phyloP scores from a whole-genome alignment of 306 rosid species.

The Malus domestica region DNA sequence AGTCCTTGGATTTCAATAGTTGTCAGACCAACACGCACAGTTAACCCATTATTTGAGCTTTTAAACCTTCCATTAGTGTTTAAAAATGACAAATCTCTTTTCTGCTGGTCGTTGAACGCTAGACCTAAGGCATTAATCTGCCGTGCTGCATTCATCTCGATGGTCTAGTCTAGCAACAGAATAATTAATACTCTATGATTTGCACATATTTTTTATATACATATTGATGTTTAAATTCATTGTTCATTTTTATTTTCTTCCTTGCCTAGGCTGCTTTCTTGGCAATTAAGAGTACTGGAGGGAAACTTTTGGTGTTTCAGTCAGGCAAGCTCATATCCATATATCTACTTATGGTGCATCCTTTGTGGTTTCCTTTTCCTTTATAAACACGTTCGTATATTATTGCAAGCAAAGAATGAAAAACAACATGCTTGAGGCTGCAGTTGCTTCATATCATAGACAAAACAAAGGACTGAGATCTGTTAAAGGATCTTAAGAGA shows the following conservation, averaged over 20 bases:
- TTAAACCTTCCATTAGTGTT: not conserved
- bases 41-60: not conserved
- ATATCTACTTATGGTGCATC: not conserved
- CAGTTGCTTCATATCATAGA: not conserved
- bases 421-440: not conserved
- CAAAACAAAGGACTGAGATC: not conserved
- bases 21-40: not conserved
- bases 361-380: not conserved
- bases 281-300: slow-evolving; percentile 92
- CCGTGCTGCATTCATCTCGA: not conserved
- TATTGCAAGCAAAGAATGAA: not conserved
- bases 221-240: not conserved
- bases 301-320: slow-evolving; percentile 89
- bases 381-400: not conserved
- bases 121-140: not conserved
- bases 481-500: not conserved
- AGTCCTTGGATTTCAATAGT: no score
- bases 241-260: not conserved
- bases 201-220: not conserved
- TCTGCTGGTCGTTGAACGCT: not conserved
- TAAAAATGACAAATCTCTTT: not conserved
- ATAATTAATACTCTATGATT: not conserved
- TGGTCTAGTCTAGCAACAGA: not conserved
- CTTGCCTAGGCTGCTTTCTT: slow-evolving; percentile 78
- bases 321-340: slow-evolving; percentile 60